Base-by-base conservation (phyloP, 202 grass and related monocot genomes). In the Schoenoplectus triqueter region DNA sequence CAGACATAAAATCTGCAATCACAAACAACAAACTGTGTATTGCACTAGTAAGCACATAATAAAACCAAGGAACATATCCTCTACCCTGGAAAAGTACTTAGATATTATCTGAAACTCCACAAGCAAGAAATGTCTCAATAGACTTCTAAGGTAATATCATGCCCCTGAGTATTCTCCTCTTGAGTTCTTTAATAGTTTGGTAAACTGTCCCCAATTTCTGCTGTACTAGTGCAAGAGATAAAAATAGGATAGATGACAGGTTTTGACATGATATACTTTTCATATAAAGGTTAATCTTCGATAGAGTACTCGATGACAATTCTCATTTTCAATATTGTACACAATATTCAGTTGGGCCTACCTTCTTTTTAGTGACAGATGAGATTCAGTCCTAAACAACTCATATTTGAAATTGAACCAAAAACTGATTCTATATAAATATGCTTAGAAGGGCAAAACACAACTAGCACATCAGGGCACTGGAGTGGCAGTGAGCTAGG, bases 1-100 rank as follows among this genome's bases (percentile, higher is more conserved):
- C 90, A 81, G 93, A 90, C 87, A 99, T 63, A 67, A 94, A 86
- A 92, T 99, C 96, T 95, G 87, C 91, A 92, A 90, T 83, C 93
- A 99, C 96, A 99, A 99, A 99, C 88, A 99, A 64, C 91, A 96
- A 91, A 91, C 93, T 99, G 93, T 84, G 86, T 78, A 69, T 84
- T 87, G 84, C 86, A 85, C 81, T 89, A 76, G 90, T 99, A 71
- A 99, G 91, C 5, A 7, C 51, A 59, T 71, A 52, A 82, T 84
- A 84, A 62, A 39, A 60, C 14, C 39, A 79, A 79, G 55, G 55
- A 79, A 45, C 46, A 62, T 62, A 61, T 62, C 56, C 61, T 79
- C 39, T 18, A 62, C 31, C 55, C 54, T 6, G 39, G 75, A n/a
- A 62, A 79, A 62, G 39, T 62, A 79, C 22, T 61, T 7, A 41